phyloP scores from a whole-genome alignment of 2,329 filamentous ascomycete genomes.

The Cladophialophora psammophila region DNA sequence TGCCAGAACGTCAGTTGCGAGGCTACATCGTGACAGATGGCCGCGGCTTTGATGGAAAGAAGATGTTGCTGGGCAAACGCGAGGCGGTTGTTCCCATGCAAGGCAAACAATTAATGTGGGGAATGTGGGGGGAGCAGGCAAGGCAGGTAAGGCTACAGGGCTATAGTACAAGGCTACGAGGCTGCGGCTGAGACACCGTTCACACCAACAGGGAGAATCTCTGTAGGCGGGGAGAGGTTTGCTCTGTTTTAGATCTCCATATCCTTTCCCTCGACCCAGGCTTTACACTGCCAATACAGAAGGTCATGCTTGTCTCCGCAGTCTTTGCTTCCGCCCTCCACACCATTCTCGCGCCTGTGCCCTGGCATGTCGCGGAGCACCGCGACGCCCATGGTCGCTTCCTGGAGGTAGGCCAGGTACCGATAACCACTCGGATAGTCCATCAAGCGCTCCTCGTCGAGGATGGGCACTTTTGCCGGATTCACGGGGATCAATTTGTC shows the following conservation, averaged over 20 bases:
- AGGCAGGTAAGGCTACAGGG: too few species aligned
- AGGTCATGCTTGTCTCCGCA: slow-evolving; percentile 55
- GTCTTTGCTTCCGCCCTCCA: slow-evolving; percentile 36
- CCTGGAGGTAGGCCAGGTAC: slow-evolving; percentile 56
- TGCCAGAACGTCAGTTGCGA: slow-evolving; percentile 5
- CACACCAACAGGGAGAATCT: background rate
- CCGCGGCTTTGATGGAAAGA: background rate
- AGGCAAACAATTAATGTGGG: slow-evolving; percentile 20
- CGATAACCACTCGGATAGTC: slow-evolving; percentile 55
- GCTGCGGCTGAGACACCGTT: background rate
- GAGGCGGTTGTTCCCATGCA: slow-evolving; percentile 8
- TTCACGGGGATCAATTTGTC: slow-evolving; percentile 59
- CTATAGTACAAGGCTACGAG: slow-evolving; percentile 6
- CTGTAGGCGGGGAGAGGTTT: background rate
- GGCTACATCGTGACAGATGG: slow-evolving; percentile 22
- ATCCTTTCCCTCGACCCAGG: slow-evolving; percentile 53
- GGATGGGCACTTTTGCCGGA: slow-evolving; percentile 50
- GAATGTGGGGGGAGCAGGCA: background rate
- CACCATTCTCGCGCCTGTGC: slow-evolving; percentile 31
- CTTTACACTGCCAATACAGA: slow-evolving; percentile 54
- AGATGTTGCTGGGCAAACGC: slow-evolving; percentile 6
- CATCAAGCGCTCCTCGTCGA: slow-evolving; percentile 52
- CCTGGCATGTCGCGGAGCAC: slow-evolving; percentile 55
- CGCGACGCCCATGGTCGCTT: slow-evolving; percentile 55
- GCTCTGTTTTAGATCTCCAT: slow-evolving; percentile 18